Base-by-base conservation (phyloP, 306 rosid species). In the Castanea crenata region DNA sequence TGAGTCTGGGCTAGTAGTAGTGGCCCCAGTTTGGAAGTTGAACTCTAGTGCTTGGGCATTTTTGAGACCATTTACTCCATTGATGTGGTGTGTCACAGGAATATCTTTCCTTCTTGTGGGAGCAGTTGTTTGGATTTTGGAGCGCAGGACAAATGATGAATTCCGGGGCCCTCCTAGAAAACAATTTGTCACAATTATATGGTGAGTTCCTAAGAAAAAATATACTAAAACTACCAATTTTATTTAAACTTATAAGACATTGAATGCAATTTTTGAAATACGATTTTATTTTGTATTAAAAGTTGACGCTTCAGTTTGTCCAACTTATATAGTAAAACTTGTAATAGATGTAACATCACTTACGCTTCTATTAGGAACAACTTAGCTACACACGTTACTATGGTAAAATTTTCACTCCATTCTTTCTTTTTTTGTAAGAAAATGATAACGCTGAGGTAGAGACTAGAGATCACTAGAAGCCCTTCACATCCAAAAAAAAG, bases 1-100 rank as follows among this genome's bases (percentile, higher is more conserved):
- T 16, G 99, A 93, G 87, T 93, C 99, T 51, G 99, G 99, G 75
- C 86, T 96, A 18, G 99, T 92, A 15, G 96, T 96, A 11, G 94
- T 96, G 16, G 98, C 94, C 11, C 94, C 96, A 2, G 84, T 93
- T 27, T 80, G 18, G 83, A 80, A 80, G 78, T 41, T 73, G 72
- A 85, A 87, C 55, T 86, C 98, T 9, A 87, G 35, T 75, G 93
- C 94, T 51, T 96, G 94, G 97, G 97, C 99, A 32, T 96, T 96
- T 85, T 68, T 93, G 73, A 87, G 87, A 63, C 98, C 99, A 44
- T 96, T 96, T 83, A 88, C 91, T 49, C 79, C 82, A 29, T 75
- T 3, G 67, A 90, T 96, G 99, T 96, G 99, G 99, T 25, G 77
- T 23, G 86, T 88, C 79, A 96, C 96, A 2, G 97, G 94, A 56